These are phyloP conservation scores for Stagonosporopsis vannaccii DNA, from an alignment of 2,329 filamentous ascomycete genomes.

Conservation along the genomic window DNA sequence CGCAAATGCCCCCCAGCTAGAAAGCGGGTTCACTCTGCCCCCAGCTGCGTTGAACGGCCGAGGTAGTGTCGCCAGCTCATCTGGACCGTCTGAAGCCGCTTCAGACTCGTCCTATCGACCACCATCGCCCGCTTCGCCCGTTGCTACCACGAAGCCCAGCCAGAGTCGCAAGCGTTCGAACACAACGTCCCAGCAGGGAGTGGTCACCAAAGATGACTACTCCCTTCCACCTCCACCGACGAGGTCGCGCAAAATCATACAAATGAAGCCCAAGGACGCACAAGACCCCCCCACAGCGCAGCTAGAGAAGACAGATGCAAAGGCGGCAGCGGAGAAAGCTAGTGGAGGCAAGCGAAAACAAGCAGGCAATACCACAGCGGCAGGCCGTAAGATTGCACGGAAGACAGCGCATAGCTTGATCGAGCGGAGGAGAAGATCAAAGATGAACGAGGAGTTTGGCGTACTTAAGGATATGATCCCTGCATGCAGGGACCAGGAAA, in stretches of 20 bases:
- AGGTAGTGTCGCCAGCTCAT: slow-evolving; percentile 55
- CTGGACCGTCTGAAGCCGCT: slow-evolving; percentile 55
- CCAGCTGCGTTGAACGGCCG: slow-evolving; percentile 71
- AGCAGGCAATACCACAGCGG: slow-evolving; percentile 72
- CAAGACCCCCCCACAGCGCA: slow-evolving; percentile 34
- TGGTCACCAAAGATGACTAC: slow-evolving; percentile 69
- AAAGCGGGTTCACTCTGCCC: slow-evolving; percentile 76
- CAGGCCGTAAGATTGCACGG: slow-evolving; percentile 91
- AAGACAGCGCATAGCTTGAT: slow-evolving; percentile 98
- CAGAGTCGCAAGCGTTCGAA: slow-evolving; percentile 43
- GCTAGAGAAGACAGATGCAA: slow-evolving; percentile 29
- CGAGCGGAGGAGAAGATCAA: slow-evolving; percentile 85
- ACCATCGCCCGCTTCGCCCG: slow-evolving; percentile 51
- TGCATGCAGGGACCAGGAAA: slow-evolving; percentile 89
- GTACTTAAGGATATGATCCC: slow-evolving; percentile 95
- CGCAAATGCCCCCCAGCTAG: slow-evolving; percentile 65
- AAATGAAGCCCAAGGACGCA: slow-evolving; percentile 78
- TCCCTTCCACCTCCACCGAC: slow-evolving; percentile 91
- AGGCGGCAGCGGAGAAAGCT: slow-evolving; percentile 28
- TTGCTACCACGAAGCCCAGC: slow-evolving; percentile 41
- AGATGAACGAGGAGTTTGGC: slow-evolving; percentile 99
- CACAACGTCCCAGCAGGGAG: slow-evolving; percentile 36
- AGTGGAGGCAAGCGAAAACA: slow-evolving; percentile 75
- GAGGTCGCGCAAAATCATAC: slow-evolving; percentile 92
- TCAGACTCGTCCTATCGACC: slow-evolving; percentile 63